phyloP scores from a whole-genome alignment of 179 eudicot species.

The Dionaea muscipula region DNA sequence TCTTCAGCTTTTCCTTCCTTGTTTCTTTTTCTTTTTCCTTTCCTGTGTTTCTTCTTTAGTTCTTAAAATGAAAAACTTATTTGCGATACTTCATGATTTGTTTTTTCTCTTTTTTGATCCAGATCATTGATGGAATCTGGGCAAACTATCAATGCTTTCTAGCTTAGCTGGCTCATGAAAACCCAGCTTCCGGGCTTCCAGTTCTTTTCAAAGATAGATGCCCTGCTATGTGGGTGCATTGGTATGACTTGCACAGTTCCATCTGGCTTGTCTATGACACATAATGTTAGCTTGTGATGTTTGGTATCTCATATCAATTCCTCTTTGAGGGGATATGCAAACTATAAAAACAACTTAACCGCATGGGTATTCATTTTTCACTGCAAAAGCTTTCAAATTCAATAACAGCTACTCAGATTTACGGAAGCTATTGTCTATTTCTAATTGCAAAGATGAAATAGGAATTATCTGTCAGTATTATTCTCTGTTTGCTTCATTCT shows the following conservation, averaged over 20 bases:
- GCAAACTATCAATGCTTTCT: slow-evolving; percentile 24
- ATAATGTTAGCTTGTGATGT: slow-evolving; percentile 2
- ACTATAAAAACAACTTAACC: too few relatives aligned
- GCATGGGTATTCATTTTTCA: too few relatives aligned
- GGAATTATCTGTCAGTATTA: too few relatives aligned
- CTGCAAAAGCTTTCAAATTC: too few relatives aligned
- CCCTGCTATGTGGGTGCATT: slow-evolving; percentile 23
- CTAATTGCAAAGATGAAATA: too few relatives aligned
- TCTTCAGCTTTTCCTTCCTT: background rate
- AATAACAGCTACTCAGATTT: too few relatives aligned
- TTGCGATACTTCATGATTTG: background rate
- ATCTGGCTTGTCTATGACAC: slow-evolving; percentile 6
- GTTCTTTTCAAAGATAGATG: slow-evolving; percentile 21
- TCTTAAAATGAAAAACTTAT: background rate
- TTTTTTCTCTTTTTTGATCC: slow-evolving; percentile 7
- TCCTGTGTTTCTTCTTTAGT: background rate
- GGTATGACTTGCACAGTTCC: slow-evolving; percentile 25
- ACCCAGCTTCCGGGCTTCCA: slow-evolving; percentile 24
- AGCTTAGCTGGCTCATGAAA: slow-evolving; percentile 22
- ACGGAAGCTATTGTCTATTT: too few relatives aligned
- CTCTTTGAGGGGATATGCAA: background rate
- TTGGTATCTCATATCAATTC: slow-evolving; percentile 4
- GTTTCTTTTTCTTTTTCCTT: background rate
- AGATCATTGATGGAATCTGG: slow-evolving; percentile 14
- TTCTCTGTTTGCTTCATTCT: too few relatives aligned